Conservation (phyloP, 352 stramenopile species). For the Globisporangium cystogenes region DNA sequence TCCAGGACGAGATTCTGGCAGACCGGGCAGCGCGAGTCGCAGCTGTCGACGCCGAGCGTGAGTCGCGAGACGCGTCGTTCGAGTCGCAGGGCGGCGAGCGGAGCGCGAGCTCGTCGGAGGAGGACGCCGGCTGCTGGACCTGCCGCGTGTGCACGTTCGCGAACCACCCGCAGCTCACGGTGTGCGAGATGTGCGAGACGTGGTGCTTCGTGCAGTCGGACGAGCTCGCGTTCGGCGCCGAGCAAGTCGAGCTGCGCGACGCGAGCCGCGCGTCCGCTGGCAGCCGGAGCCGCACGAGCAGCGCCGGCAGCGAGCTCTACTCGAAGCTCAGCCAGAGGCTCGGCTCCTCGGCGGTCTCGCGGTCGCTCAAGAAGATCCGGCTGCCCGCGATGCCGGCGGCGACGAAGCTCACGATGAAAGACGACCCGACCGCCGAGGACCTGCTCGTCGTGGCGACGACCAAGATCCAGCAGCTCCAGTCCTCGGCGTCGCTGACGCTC, state of each 20-base stretch:
- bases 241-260: constrained; percentile 9
- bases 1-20: constrained; percentile 12
- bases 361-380: constrained; percentile 37
- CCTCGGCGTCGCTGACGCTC: constrained; percentile 25
- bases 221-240: constrained; percentile 9
- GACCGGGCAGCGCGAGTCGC: constrained; percentile 1
- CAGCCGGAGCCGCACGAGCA: constrained; percentile 3
- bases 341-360: constrained; percentile 23
- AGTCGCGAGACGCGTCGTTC: constrained; percentile 2
- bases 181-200: constrained; percentile 74
- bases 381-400: constrained; percentile 36
- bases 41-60: background rate
- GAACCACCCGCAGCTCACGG: constrained; percentile 60
- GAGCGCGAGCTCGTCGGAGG: too few relatives aligned
- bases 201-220: constrained; percentile 18
- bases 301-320: constrained; percentile 15
- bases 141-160: constrained; percentile 78
- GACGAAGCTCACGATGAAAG: constrained; percentile 43
- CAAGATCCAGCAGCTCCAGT: constrained; percentile 47
- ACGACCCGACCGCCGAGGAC: constrained; percentile 61
- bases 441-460: constrained; percentile 42
- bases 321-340: constrained; percentile 22
- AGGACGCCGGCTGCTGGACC: constrained; percentile 24
- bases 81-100: too few relatives aligned
- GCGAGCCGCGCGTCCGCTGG: background rate